Base-by-base conservation (phyloP, 2,329 filamentous ascomycete genomes). In the Bisporella sp. region DNA sequence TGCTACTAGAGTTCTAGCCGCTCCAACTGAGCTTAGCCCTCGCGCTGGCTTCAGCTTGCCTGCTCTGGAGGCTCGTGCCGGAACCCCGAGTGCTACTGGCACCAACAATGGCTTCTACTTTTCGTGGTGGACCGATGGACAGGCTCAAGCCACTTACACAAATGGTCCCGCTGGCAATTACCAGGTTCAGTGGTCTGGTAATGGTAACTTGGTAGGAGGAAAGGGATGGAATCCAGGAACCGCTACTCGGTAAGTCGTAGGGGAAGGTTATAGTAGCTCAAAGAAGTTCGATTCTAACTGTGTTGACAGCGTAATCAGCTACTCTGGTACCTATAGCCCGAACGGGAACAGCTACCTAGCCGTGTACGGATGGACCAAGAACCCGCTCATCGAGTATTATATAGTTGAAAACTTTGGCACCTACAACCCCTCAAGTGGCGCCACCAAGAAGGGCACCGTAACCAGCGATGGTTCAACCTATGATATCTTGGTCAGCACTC, bases 91-190 rank as follows among this genome's bases (percentile, higher is more conserved):
- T 55, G 64, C 67, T 11, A 75, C 73, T 3, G 78, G 78, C 45
- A 75, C 69, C 5, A 68, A 76, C 67, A 74, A 78, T 59, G 78
- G 78, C 49, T 82, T 72, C 68, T 82, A 75, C 69, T 82, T 77
- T 66, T 78, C 75, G 6, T 81, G 73, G 69, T 83, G 77, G 77
- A 78, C 73, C 49, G 78, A 82, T 52, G 73, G 74, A n/a, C 33
- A 45, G 3, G 71, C 68, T 37, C 61, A 66, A 41, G 74, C 76
- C 6, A 74, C 68, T 39, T 82, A 82, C 68, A 77, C 72, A 60
- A 82, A 81, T 64, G 73, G 71, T 21, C 63, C 65, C 4, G 73
- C 64, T 21, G 77, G 79, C 29, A 62, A 65, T 53, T 80, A 78
- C 69, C 72, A 68, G 54, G 67, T 76, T 5, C 66, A 47, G 4